Conservation (phyloP, 2,329 filamentous ascomycete genomes). For the Pezicula neosporulosa region DNA sequence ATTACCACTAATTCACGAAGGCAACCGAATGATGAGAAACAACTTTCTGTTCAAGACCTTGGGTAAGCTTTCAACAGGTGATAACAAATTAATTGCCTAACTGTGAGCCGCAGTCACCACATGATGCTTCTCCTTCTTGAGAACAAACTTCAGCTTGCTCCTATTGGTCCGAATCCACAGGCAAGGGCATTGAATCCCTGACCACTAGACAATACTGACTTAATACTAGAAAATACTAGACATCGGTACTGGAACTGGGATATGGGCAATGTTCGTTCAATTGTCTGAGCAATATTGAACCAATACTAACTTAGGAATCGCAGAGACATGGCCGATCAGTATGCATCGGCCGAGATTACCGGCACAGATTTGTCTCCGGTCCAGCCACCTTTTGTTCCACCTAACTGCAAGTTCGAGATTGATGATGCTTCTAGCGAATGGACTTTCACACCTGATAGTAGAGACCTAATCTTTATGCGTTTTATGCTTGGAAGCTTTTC, state of each 20-base stretch:
- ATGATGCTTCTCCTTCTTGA: conserved; percentile 5
- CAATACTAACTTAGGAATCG: neutral
- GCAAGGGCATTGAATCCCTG: no score
- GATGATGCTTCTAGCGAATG: conserved; percentile 34
- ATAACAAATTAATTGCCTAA: no score
- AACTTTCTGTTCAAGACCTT: no score
- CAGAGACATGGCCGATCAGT: conserved; percentile 23
- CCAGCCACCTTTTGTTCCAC: conserved; percentile 21
- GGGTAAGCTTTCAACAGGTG: no score
- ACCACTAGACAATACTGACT: no score
- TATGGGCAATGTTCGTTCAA: conserved; percentile 44
- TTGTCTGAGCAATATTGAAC: neutral
- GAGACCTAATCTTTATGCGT: conserved; percentile 57
- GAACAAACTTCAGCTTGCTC: conserved; percentile 23
- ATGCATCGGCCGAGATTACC: conserved; percentile 15
- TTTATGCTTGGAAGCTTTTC: conserved; percentile 50
- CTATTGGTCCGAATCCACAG: conserved; percentile 30
- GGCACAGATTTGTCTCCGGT: conserved; percentile 22
- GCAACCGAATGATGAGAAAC: no score
- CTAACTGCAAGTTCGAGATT: conserved; percentile 25
- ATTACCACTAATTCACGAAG: no score
- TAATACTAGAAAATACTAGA: conserved; percentile 26
- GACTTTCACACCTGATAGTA: conserved; percentile 41
- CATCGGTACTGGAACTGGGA: conserved; percentile 36
- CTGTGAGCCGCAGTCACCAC: neutral